phyloP scores from a whole-genome alignment of 192 early-diverging fungal genomes.

The Dissophora globulifera region DNA sequence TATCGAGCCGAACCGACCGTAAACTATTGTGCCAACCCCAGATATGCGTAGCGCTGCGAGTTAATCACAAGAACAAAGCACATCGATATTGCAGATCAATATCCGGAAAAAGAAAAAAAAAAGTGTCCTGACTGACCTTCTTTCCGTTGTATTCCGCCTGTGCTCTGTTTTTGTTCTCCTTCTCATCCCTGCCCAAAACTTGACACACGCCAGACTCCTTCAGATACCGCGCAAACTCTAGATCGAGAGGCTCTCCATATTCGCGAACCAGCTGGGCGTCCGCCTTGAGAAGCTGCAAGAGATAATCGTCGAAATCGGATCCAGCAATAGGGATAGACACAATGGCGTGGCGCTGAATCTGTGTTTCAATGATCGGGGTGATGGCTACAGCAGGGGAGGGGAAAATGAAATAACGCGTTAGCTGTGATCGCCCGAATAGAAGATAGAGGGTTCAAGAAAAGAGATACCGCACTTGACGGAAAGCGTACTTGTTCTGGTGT shows the following conservation, averaged over 20 bases:
- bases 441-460: no score
- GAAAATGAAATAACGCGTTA: neutral
- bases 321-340: constrained; percentile 78
- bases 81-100: no score
- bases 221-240: constrained; percentile 64
- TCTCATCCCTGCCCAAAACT: constrained; percentile 51
- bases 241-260: constrained; percentile 59
- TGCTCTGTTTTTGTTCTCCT: constrained; percentile 32
- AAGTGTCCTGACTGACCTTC: constrained; percentile 55
- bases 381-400: constrained; percentile 62
- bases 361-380: constrained; percentile 83
- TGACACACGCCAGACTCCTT: constrained; percentile 66
- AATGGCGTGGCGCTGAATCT: constrained; percentile 67
- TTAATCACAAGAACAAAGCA: no score
- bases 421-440: no score
- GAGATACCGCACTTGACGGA: no score
- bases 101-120: no score
- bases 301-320: constrained; percentile 68
- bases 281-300: constrained; percentile 67
- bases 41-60: no score
- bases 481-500: constrained; percentile 76
- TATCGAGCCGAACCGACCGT: constrained; percentile 71
- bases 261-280: constrained; percentile 64
- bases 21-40: no score
- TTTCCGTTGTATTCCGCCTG: constrained; percentile 70